Percentiles rank a stretch among this genome's conserved stretches.
Conservation (phyloP, 495 filamentous ascomycete genomes). For the Hyaloscypha bicolor region DNA sequence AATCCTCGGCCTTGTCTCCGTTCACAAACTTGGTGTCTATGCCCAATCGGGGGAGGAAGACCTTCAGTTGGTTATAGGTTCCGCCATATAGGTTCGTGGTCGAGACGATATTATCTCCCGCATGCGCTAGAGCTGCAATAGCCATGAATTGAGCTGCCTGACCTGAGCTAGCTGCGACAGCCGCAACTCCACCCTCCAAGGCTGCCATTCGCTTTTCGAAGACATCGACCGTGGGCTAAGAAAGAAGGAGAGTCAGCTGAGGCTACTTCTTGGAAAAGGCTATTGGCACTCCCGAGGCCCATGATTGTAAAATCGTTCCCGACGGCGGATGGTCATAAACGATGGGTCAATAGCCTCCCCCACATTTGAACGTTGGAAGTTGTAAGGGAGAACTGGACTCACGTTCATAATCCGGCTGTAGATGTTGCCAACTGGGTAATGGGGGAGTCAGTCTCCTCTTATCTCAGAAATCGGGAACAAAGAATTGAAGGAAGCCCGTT, state of each 20-base stretch:
- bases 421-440: constrained; percentile 70
- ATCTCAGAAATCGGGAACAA: too few relatives aligned
- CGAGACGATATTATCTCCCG: constrained; percentile 93
- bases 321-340: too few relatives aligned
- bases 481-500: too few relatives aligned
- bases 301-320: background rate
- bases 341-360: background rate
- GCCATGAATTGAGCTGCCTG: constrained; percentile 96
- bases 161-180: constrained; percentile 85
- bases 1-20: constrained; percentile 81
- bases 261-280: background rate
- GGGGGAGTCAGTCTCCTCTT: too few relatives aligned
- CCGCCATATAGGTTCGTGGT: constrained; percentile 95
- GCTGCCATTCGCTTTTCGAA: constrained; percentile 97
- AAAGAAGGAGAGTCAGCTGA: constrained; percentile 6
- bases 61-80: constrained; percentile 98
- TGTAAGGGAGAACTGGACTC: constrained; percentile 26
- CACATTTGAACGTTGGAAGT: too few relatives aligned
- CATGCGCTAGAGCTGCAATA: constrained; percentile 77
- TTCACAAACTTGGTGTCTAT: constrained; percentile 89
- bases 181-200: constrained; percentile 91
- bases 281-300: background rate
- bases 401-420: constrained; percentile 97
- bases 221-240: constrained; percentile 91
- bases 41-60: constrained; percentile 82